A percentile compares a stretch with the other conserved stretches of the same genome.
phyloP scores from a whole-genome alignment of 2,329 filamentous ascomycete species.

The Colletotrichum cereale region DNA sequence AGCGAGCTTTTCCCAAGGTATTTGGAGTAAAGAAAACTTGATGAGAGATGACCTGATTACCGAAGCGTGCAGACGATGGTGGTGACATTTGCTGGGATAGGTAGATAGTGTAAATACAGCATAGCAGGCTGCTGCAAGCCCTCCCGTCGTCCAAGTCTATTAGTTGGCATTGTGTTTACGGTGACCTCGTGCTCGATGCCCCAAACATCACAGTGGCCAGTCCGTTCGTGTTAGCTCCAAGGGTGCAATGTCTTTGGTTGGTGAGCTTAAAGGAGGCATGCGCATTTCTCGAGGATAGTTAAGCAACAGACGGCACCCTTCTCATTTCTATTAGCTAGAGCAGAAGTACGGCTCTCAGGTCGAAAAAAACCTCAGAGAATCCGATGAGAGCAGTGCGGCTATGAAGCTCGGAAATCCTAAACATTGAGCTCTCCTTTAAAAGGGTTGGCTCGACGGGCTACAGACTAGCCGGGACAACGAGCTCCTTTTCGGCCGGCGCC shows the following conservation, averaged over 20 bases:
- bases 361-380: background rate
- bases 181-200: background rate
- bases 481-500: background rate
- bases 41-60: constrained; percentile 32
- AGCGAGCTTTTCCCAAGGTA: background rate
- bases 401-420: background rate
- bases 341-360: background rate
- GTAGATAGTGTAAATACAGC: background rate
- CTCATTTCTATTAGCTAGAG: background rate
- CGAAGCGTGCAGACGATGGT: constrained; percentile 9
- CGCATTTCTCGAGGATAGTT: background rate
- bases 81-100: background rate
- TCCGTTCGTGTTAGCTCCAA: background rate
- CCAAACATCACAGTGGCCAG: too few species aligned
- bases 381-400: background rate
- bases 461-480: background rate
- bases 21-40: constrained; percentile 28
- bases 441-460: background rate
- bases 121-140: background rate
- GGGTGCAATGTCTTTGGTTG: background rate
- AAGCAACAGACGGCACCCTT: background rate
- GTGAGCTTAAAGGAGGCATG: background rate
- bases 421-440: background rate
- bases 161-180: too few species aligned
- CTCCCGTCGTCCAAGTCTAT: background rate